Percentiles rank a stretch among this genome's conserved stretches.
Conservation (phyloP, 345 rosid genomes). For the Eucalyptus cloeziana region DNA sequence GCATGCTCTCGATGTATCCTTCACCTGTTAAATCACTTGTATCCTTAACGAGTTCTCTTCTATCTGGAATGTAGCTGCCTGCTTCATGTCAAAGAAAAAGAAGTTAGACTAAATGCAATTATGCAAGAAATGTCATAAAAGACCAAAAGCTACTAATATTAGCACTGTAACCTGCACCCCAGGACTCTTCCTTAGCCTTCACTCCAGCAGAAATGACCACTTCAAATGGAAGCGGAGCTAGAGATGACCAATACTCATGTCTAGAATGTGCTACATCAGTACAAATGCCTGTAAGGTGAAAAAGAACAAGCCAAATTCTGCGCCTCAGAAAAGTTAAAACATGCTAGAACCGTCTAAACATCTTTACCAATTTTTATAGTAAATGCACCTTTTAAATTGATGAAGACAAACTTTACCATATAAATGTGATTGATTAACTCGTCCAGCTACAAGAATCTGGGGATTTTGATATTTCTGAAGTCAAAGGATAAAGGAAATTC, state of each 20-base stretch:
- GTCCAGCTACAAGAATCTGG: background rate
- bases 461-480: background rate
- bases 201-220: slow-evolving; percentile 70
- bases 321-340: background rate
- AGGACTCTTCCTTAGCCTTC: slow-evolving; percentile 46
- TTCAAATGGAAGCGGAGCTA: slow-evolving; percentile 90
- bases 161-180: background rate
- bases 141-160: background rate
- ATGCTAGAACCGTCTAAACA: background rate
- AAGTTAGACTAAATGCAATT: background rate
- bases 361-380: background rate
- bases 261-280: slow-evolving; percentile 60
- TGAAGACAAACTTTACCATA: background rate
- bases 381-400: background rate
- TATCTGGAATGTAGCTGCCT: background rate
- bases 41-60: background rate
- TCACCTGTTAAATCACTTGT: background rate
- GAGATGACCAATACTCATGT: slow-evolving; percentile 73
- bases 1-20: background rate
- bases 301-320: background rate
- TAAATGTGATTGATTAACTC: background rate
- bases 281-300: slow-evolving; percentile 34
- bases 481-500: background rate
- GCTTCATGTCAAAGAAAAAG: background rate
- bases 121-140: background rate